Conservation (phyloP, 2,329 filamentous ascomycete genomes). For the Sporothrix brunneoviolacea region DNA sequence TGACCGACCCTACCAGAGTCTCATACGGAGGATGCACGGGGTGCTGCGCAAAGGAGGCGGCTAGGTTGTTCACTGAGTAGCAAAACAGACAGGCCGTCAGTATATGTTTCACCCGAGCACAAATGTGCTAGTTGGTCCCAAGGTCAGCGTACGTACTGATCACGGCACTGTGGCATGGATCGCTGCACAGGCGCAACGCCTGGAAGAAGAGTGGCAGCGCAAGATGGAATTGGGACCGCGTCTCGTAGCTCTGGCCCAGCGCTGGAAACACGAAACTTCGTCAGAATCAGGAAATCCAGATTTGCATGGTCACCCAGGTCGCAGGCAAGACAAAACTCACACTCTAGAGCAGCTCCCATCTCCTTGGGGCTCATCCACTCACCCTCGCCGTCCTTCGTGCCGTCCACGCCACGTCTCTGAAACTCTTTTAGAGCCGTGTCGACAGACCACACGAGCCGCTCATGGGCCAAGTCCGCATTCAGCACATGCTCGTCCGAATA, state of each 20-base stretch:
- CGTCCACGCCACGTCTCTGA: constrained; percentile 58
- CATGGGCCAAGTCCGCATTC: constrained; percentile 67
- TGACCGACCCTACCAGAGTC: constrained; percentile 23
- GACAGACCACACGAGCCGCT: constrained; percentile 71
- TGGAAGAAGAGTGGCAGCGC: constrained; percentile 83
- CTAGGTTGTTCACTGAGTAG: constrained; percentile 69
- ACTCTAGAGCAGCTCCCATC: constrained; percentile 67
- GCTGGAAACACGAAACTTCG: too few species aligned
- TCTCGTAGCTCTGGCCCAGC: constrained; percentile 70
- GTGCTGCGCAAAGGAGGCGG: constrained; percentile 66
- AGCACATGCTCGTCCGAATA: constrained; percentile 72
- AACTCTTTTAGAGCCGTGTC: constrained; percentile 72
- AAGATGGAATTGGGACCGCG: constrained; percentile 67
- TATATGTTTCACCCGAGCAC: too few species aligned
- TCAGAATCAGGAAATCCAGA: neutral
- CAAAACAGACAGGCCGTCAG: neutral
- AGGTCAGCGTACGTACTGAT: constrained; percentile 63
- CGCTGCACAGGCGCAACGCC: constrained; percentile 61
- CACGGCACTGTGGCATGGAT: constrained; percentile 69
- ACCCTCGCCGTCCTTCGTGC: constrained; percentile 63
- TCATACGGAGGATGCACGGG: constrained; percentile 33
- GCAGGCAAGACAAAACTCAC: constrained; percentile 32
- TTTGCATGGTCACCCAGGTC: too few species aligned
- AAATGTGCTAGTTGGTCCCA: too few species aligned
- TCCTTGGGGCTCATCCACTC: constrained; percentile 65